Evolutionary conservation across 306 rosid genomes (phyloP), one percentile per base, ranked within the genome.

Genomic region (Bauhinia variegata): DNA sequence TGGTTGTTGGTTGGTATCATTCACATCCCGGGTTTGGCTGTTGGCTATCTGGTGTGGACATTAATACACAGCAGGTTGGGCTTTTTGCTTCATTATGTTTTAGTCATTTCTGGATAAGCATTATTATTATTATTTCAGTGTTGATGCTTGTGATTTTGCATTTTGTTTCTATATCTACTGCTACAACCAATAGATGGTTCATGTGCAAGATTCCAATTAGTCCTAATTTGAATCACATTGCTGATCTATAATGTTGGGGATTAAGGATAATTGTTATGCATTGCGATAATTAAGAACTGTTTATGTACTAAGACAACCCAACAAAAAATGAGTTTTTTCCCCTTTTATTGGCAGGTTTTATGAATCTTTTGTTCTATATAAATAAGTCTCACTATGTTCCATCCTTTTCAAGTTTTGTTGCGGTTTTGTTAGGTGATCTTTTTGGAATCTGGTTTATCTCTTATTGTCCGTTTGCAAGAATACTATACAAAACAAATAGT

Each of bases 1-100:
- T 92, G 98, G 98, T 92, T 76, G 96, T 89, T 0, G 98, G 98
- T 5, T 92, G 98, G 98, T 92, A 92, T 70, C 98, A 92, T 76
- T 92, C 98, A 0, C 98, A 92, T 89, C 98, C 95, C 71, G 98
- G 96, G 61, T 92, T 92, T 67, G 98, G 98, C 62, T 92, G 98
- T 73, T 92, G 98, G 98, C 93, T 92, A 44, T 92, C 98, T 70
- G 98, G 98, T 68, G 96, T 92, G 30, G 98, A 92, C 70, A 92
- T 92, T 52, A 92, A 92, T 75, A 92, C 98, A 2, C 98, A 92
- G 74, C 98, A 92, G 96, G 98, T 91, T 83, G 41, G 41, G 9
- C 41, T 10, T 39, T 38, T 6, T 28, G 1, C 53, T 48, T 48
- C 28, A 16, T 48, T 48, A 7, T 16, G 28, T 15, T 14, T 48